A percentile compares a stretch with the other conserved stretches of the same genome.
Evolutionary conservation across 805 yeast species (phyloP).

Genomic region (Sugiyamaella valdiviana): DNA sequence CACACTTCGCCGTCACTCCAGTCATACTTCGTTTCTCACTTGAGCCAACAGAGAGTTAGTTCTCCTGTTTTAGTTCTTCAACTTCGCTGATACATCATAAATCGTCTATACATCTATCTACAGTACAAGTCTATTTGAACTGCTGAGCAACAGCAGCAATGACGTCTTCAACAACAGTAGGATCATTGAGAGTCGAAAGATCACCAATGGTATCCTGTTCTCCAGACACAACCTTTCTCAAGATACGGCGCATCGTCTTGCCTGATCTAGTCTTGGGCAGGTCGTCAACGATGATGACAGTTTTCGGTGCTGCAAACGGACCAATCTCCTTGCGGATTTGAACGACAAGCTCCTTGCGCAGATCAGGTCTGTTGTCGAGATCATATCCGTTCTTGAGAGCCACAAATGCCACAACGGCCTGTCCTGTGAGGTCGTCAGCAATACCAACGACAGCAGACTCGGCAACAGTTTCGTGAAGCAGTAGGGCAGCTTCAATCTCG

Average conservation of each 20-base stretch:
- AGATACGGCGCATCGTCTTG: conserved; percentile 95
- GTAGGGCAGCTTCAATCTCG: conserved; percentile 89
- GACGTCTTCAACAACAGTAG: conserved; percentile 72
- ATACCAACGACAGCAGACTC: conserved; percentile 98
- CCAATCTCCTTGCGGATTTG: conserved; percentile 91
- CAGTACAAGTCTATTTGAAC: background rate
- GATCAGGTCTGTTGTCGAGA: conserved; percentile 31
- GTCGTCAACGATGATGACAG: conserved; percentile 75
- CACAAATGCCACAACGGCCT: conserved; percentile 94
- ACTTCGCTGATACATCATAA: too few relatives aligned
- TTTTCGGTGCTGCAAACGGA: conserved; percentile 91
- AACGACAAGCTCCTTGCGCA: conserved; percentile 67
- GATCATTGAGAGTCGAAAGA: conserved; percentile 80
- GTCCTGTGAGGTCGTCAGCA: conserved; percentile 93
- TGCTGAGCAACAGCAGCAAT: conserved; percentile 50
- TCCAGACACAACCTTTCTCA: conserved; percentile 86
- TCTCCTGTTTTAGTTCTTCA: too few relatives aligned
- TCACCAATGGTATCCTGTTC: conserved; percentile 94
- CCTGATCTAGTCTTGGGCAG: conserved; percentile 98
- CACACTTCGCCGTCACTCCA: too few relatives aligned
- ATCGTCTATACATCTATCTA: background rate
- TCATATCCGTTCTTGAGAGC: conserved; percentile 57
- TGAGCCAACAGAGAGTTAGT: too few relatives aligned
- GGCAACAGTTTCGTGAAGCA: conserved; percentile 71
- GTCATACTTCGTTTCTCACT: too few relatives aligned